Percentiles rank a stretch among this genome's conserved stretches.
phyloP scores from a whole-genome alignment of 2,329 filamentous ascomycete species.

The Ilyonectria destructans region DNA sequence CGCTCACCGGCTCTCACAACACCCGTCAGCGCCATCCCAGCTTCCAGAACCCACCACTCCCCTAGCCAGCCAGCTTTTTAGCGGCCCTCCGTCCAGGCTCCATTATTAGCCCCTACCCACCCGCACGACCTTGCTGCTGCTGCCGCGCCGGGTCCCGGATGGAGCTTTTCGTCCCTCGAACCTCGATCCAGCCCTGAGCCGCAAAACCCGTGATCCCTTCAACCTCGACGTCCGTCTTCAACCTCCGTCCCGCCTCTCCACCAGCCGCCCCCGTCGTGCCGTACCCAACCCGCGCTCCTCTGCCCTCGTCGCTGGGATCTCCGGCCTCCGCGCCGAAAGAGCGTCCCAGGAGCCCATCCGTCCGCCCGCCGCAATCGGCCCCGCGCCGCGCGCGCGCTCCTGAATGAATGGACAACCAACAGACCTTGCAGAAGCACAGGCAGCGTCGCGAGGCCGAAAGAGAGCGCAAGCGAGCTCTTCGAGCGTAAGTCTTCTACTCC shows the following conservation, averaged over 20 bases:
- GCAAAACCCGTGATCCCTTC: conserved; percentile 48
- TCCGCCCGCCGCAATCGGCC: conserved; percentile 48
- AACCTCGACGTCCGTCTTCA: conserved; percentile 37
- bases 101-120: conserved; percentile 29
- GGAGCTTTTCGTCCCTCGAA: conserved; percentile 48
- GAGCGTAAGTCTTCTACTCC: conserved; percentile 44
- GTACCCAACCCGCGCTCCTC: conserved; percentile 18
- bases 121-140: conserved; percentile 28
- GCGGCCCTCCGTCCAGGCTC: conserved; percentile 22
- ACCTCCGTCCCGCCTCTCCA: conserved; percentile 27
- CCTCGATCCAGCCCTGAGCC: conserved; percentile 47
- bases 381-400: conserved; percentile 47
- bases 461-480: conserved; percentile 50
- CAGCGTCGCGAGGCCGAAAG: conserved; percentile 50
- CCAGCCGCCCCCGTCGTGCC: conserved; percentile 24
- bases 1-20: conserved; percentile 19
- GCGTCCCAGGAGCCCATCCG: conserved; percentile 43
- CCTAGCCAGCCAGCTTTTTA: conserved; percentile 26
- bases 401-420: conserved; percentile 50
- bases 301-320: conserved; percentile 47
- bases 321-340: conserved; percentile 48
- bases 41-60: conserved; percentile 20
- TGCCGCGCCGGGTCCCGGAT: conserved; percentile 44
- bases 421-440: conserved; percentile 50
- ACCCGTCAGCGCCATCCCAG: conserved; percentile 21